These are phyloP conservation scores for Trypanosoma grayi DNA, from an alignment of 208 protist genomes.

Conservation along the genomic window DNA sequence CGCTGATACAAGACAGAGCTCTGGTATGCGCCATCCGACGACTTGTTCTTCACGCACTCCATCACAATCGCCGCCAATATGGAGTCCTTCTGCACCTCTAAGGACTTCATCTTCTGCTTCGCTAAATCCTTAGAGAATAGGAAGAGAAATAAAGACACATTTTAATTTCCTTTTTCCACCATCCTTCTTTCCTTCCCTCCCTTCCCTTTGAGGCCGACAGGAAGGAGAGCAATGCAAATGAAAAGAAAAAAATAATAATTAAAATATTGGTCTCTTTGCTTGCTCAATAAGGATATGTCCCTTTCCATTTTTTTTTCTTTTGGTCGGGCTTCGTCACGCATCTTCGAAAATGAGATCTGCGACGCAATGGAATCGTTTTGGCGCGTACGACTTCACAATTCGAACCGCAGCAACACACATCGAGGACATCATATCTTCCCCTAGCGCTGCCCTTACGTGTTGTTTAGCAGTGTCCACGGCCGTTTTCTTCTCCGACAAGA, in stretches of 20 bases:
- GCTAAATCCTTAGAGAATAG: background rate
- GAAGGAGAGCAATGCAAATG: conserved; percentile 7
- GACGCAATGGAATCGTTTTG: conserved; percentile 83
- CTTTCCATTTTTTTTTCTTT: conserved; percentile 5
- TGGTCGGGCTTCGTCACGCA: background rate
- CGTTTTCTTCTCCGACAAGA: conserved; percentile 56
- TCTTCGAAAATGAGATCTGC: conserved; percentile 60
- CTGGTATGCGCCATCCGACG: conserved; percentile 4
- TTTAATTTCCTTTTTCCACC: background rate
- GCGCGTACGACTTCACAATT: conserved; percentile 89
- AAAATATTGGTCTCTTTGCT: background rate
- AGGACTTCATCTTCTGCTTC: conserved; percentile 20
- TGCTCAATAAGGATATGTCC: background rate
- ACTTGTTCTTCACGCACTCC: conserved; percentile 31
- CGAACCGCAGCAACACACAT: conserved; percentile 39
- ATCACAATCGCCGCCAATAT: conserved; percentile 27
- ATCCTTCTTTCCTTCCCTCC: no score
- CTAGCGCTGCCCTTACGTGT: conserved; percentile 55
- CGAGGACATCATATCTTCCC: conserved; percentile 28
- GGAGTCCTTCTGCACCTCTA: conserved; percentile 28
- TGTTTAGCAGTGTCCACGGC: conserved; percentile 27
- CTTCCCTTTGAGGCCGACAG: background rate
- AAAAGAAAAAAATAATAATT: background rate
- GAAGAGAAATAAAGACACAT: background rate
- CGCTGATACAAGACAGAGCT: conserved; percentile 26